These are phyloP conservation scores for Alternaria sp. DNA, from an alignment of 2,329 filamentous ascomycete species.

Conservation along the genomic window DNA sequence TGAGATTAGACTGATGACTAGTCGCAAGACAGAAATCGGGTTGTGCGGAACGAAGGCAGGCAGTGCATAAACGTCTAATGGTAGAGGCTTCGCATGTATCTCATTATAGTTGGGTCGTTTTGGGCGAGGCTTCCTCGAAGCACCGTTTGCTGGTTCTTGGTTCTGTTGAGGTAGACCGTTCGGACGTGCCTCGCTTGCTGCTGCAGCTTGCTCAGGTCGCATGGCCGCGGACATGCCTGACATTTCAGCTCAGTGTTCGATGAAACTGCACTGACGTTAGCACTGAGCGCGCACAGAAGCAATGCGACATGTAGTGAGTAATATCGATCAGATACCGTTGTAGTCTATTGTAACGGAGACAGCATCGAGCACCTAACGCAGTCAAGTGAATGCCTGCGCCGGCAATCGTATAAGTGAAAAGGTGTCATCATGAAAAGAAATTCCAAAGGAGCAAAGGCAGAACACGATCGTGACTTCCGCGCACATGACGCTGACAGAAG, in stretches of 20 bases:
- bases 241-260: slow-evolving; percentile 12
- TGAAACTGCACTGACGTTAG: slow-evolving; percentile 23
- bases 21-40: slow-evolving; percentile 83
- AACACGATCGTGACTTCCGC: slow-evolving; percentile 1
- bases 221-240: slow-evolving; percentile 25
- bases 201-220: slow-evolving; percentile 16
- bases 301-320: slow-evolving; percentile 3
- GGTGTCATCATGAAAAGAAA: slow-evolving; percentile 34
- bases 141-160: slow-evolving; percentile 26
- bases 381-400: slow-evolving; percentile 44
- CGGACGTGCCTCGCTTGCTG: slow-evolving; percentile 14
- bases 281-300: neutral
- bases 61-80: slow-evolving; percentile 81
- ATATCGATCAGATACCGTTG: slow-evolving; percentile 50
- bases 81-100: slow-evolving; percentile 83
- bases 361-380: slow-evolving; percentile 42
- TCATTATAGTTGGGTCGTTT: slow-evolving; percentile 68
- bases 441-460: neutral
- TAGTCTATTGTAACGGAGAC: slow-evolving; percentile 48
- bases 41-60: slow-evolving; percentile 92
- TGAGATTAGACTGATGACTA: slow-evolving; percentile 78
- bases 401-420: slow-evolving; percentile 36
- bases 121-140: slow-evolving; percentile 38
- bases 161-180: slow-evolving; percentile 13
- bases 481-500: neutral